Evolutionary conservation across 768 basidiomycete genomes (phyloP), one percentile per base, ranked within the genome.

Genomic region (Podaxis sp.): DNA sequence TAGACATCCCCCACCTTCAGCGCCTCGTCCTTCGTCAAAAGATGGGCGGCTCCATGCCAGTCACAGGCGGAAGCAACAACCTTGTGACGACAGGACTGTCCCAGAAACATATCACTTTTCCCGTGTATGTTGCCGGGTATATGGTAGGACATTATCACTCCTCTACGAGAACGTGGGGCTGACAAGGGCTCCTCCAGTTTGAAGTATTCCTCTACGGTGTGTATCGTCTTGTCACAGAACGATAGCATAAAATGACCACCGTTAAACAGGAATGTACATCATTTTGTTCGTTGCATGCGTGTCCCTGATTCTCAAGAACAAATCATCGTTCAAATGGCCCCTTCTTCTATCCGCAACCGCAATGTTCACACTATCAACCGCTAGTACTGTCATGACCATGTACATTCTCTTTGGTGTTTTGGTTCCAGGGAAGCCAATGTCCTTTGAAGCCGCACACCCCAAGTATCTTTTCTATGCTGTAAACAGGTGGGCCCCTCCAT

Each of bases 391-490:
- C 22, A n/a, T 63, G 46, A 46, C 30, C 26, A 26, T 72, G 33
- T 68, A 72, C 41, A 66, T 76, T 44, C 66, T 75, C 41, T 70
- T 77, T 20, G 64, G 52, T 2, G 67, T 67, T 56, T 52, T 72
- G 20, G 12, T 44, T 4, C 48, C 72, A 26, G 65, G 51, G 12
- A 68, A 69, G n/a, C 38, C 55, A 4, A 44, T 71, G 17, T 60
- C 61, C 17, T 66, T 67, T 40, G 56, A 61, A 20, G 60, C 67
- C 26, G 30, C 74, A 13, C 67, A 71, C 20, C 72, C 75, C 0
- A 77, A 78, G 56, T 76, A 74, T 28, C 68, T 72, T 38, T 66
- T 80, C 13, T 77, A 75, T 66, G 71, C 76, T 7, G 72, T 76
- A 17, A 80, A 78, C 60, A 77, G 75, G 77, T 80, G 59, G 58